phyloP scores from a whole-genome alignment of 192 early-diverging fungal species.

The Coemansia sp. region DNA sequence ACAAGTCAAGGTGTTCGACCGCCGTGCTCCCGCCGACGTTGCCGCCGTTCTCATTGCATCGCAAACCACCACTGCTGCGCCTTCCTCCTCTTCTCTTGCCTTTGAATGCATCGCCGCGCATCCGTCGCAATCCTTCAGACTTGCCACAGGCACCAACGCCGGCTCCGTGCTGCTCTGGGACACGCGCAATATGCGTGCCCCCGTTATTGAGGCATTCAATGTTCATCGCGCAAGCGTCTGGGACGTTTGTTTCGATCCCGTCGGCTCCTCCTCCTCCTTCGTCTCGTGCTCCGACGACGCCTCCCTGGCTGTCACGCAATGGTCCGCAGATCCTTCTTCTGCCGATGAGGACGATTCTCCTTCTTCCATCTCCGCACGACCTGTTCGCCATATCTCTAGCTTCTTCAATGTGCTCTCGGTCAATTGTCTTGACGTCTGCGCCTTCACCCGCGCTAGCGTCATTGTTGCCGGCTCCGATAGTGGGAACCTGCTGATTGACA shows the following conservation, averaged over 20 bases:
- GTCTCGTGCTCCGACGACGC: slow-evolving; percentile 56
- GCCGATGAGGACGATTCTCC: background rate
- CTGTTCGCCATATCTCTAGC: slow-evolving; percentile 27
- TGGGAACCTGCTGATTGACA: slow-evolving; percentile 50
- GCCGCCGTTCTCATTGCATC: slow-evolving; percentile 39
- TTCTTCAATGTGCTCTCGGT: slow-evolving; percentile 50
- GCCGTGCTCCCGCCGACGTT: slow-evolving; percentile 25
- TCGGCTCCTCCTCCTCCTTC: slow-evolving; percentile 9
- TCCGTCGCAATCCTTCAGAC: slow-evolving; percentile 51
- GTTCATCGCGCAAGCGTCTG: slow-evolving; percentile 48
- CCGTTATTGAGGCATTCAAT: slow-evolving; percentile 30
- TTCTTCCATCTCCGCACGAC: background rate
- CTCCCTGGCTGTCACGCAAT: slow-evolving; percentile 44
- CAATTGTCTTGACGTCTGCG: slow-evolving; percentile 52
- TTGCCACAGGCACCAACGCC: slow-evolving; percentile 46
- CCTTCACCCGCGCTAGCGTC: slow-evolving; percentile 31
- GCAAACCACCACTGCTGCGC: background rate
- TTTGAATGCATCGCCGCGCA: slow-evolving; percentile 51
- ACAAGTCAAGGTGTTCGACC: slow-evolving; percentile 54
- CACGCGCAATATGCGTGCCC: slow-evolving; percentile 35
- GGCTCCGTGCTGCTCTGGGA: slow-evolving; percentile 53
- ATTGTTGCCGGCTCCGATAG: slow-evolving; percentile 55
- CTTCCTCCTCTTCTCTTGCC: slow-evolving; percentile 4
- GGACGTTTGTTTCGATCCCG: slow-evolving; percentile 48
- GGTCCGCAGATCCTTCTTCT: slow-evolving; percentile 4